Evolutionary conservation across 1,284 basidiomycete species (phyloP).

Genomic region (Malassezia cuniculi): DNA sequence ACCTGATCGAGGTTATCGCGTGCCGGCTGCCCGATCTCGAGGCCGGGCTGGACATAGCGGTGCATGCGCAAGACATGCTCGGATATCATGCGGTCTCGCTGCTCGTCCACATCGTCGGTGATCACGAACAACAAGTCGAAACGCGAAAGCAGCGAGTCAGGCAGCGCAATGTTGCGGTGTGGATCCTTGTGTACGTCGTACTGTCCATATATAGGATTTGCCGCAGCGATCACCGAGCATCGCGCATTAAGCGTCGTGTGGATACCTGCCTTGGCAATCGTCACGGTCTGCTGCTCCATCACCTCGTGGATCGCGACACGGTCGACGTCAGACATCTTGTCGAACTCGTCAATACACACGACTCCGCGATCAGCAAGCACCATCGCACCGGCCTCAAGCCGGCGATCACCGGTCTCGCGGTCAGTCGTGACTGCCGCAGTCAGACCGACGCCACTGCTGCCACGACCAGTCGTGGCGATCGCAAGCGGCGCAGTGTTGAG

Average conservation of each 20-base stretch:
- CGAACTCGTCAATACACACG: slow-evolving; percentile 98
- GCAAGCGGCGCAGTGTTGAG: slow-evolving; percentile 90
- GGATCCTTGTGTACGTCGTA: slow-evolving; percentile 99
- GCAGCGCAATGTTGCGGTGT: slow-evolving; percentile 94
- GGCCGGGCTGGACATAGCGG: slow-evolving; percentile 84
- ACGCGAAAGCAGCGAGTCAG: slow-evolving; percentile 94
- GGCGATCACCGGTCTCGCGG: slow-evolving; percentile 82
- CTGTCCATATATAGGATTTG: slow-evolving; percentile 97
- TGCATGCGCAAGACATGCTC: slow-evolving; percentile 98
- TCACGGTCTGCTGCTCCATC: slow-evolving; percentile 95
- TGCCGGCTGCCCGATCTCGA: slow-evolving; percentile 73
- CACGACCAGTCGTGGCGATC: slow-evolving; percentile 93
- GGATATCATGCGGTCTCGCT: slow-evolving; percentile 81
- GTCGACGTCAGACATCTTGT: slow-evolving; percentile 99
- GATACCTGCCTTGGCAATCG: slow-evolving; percentile 97
- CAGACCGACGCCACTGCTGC: slow-evolving; percentile 92
- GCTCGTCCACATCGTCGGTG: slow-evolving; percentile 93
- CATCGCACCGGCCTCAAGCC: slow-evolving; percentile 97
- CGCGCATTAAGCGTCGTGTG: slow-evolving; percentile 95
- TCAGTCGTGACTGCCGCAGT: slow-evolving; percentile 99
- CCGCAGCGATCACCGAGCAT: slow-evolving; percentile 93
- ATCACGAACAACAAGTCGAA: slow-evolving; percentile 97
- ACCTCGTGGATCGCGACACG: slow-evolving; percentile 99
- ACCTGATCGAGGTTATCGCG: slow-evolving; percentile 63
- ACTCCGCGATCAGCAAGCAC: slow-evolving; percentile 98